These are phyloP conservation scores for Circinella umbellata DNA, from an alignment of 371 early-diverging fungal genomes.

Conservation along the genomic window DNA sequence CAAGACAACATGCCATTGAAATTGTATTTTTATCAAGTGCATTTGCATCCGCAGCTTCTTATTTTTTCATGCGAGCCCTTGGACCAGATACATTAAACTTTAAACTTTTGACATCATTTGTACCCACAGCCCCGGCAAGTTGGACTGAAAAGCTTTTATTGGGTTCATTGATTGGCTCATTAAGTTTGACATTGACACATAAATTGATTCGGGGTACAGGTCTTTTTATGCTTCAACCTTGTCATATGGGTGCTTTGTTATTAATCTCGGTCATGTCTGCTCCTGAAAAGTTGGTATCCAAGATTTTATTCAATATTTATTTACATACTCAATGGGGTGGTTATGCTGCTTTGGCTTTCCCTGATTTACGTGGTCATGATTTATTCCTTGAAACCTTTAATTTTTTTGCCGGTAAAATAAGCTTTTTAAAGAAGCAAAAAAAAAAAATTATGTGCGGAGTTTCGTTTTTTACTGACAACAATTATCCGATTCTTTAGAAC, in stretches of 20 bases:
- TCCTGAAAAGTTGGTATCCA: constrained; percentile 54
- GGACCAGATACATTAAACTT: constrained; percentile 43
- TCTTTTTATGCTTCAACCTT: constrained; percentile 66
- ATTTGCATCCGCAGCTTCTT: constrained; percentile 42
- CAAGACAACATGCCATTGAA: constrained; percentile 63
- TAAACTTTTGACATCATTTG: constrained; percentile 36
- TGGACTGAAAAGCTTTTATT: constrained; percentile 48
- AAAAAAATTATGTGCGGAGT: background rate
- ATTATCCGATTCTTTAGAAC: constrained; percentile 41
- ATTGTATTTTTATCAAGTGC: constrained; percentile 55
- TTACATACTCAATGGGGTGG: constrained; percentile 69
- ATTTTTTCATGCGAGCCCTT: constrained; percentile 49
- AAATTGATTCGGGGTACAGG: constrained; percentile 53
- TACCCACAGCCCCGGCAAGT: constrained; percentile 38
- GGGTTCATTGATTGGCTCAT: constrained; percentile 40
- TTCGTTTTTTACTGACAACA: background rate
- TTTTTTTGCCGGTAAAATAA: constrained; percentile 61
- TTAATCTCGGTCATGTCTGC: constrained; percentile 54
- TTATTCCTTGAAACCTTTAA: constrained; percentile 60
- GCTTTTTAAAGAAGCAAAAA: background rate
- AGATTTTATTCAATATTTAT: constrained; percentile 66
- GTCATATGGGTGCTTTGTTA: constrained; percentile 65
- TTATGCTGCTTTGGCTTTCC: constrained; percentile 58
- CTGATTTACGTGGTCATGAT: constrained; percentile 62
- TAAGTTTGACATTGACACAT: constrained; percentile 51